phyloP scores from a whole-genome alignment of 2,329 filamentous ascomycete genomes.

The Alternaria burnsii region DNA sequence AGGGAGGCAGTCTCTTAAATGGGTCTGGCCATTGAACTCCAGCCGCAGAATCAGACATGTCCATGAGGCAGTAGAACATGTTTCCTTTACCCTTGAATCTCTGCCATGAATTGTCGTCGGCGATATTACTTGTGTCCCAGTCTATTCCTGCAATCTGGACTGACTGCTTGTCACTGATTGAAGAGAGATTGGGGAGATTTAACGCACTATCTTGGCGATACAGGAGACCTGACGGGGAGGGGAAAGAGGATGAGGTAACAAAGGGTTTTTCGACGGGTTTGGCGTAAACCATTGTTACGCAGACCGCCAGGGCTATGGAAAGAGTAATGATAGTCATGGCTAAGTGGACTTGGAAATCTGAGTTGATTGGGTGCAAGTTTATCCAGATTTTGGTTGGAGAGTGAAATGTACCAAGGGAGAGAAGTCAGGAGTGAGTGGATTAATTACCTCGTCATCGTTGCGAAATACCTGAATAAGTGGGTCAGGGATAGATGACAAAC shows the following conservation, averaged over 20 bases:
- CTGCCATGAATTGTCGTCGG: background rate
- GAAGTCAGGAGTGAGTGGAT: background rate
- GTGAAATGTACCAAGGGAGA: background rate
- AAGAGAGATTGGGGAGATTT: background rate
- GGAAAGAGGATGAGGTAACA: background rate
- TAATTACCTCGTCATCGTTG: background rate
- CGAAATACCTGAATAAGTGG: too few relatives aligned
- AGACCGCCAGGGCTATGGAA: background rate
- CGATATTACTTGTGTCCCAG: background rate
- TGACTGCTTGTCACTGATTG: background rate
- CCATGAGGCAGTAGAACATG: background rate
- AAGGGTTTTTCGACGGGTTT: background rate
- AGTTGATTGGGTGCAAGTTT: background rate
- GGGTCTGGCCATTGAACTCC: background rate
- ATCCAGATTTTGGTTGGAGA: background rate
- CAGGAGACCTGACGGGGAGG: background rate
- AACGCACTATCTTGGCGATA: background rate
- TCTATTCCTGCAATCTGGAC: background rate
- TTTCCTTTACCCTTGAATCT: background rate
- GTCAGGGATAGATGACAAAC: too few relatives aligned
- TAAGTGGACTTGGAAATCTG: background rate
- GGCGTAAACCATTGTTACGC: background rate
- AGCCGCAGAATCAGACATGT: background rate
- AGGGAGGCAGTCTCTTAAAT: fast-evolving
- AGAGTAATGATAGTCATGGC: background rate